Base-by-base conservation (phyloP, 2,329 filamentous ascomycete species). In the Ophiostoma perfectum region DNA sequence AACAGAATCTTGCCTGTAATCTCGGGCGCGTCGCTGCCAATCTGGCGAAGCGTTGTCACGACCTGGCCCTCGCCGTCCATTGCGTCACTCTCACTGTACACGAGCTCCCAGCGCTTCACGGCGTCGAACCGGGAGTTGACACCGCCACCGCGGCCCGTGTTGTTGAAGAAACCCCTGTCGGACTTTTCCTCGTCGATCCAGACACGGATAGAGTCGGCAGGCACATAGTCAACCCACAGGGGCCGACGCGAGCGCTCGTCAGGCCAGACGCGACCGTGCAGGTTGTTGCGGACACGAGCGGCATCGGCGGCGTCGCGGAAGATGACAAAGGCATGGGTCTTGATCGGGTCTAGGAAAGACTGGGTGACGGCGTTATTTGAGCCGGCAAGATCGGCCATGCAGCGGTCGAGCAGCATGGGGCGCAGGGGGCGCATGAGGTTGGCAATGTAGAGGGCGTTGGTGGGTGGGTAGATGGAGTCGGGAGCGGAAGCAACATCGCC, bases 161-260 rank as follows among this genome's bases (percentile, higher is more conserved):
- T 64, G 18, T 44, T 64, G 18, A 64, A 64, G 18, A 64, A 64
- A 4, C 9, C 42, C 8, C 79, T 74, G 14, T 75, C 77, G 2
- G 81, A 77, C 73, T 88, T 80, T 77, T 96, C 92, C 55, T 79
- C 83, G 7, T 86, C 83, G 69, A 96, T 89, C 92, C 93, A 98
- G 38, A 84, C 84, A 14, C 80, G 77, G 4, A 96, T 83, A 71
- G 87, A 86, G 39, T 92, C 87, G 18, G 90, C 85, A 0, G 94
- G 94, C 27, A 98, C 84, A 76, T 95, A 98, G 76, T 99, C 95
- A 3, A 92, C 91, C 86, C 90, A 96, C 0, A 98, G 83, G 0
- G 88, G 84, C 76, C 95, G 96, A 44, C 95, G 86, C 72, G 89
- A 91, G 69, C 89, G 87, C 78, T 98, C 94, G 69, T 93, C 87